These are phyloP conservation scores for Colletotrichum sp. DNA, from an alignment of 2,329 filamentous ascomycete species.

Conservation along the genomic window DNA sequence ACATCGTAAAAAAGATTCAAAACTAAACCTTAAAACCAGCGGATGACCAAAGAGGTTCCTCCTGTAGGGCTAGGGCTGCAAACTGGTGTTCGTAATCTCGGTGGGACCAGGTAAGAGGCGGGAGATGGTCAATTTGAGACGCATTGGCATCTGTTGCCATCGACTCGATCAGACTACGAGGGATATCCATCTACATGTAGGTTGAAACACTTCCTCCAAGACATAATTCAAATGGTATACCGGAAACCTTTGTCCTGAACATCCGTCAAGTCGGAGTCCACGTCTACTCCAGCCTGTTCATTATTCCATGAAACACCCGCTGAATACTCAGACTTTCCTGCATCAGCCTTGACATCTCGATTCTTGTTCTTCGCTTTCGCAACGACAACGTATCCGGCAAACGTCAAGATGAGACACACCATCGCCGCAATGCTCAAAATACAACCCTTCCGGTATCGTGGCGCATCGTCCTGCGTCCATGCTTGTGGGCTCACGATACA, in stretches of 20 bases:
- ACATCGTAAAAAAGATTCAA: neutral
- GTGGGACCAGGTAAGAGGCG: neutral
- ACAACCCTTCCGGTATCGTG: slow-evolving; percentile 24
- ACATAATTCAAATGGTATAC: slow-evolving; percentile 15
- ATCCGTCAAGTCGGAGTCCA: slow-evolving; percentile 26
- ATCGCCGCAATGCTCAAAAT: slow-evolving; percentile 24
- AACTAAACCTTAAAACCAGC: neutral
- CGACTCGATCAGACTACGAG: neutral
- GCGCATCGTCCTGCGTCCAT: slow-evolving; percentile 26
- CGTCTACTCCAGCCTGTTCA: neutral
- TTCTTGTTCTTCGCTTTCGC: neutral
- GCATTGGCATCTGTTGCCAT: neutral
- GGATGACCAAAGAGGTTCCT: neutral
- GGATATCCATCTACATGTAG: neutral
- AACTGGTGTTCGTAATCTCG: neutral
- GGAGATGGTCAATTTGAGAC: neutral
- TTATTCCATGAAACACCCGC: neutral
- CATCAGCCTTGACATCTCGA: neutral
- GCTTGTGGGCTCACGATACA: slow-evolving; percentile 27
- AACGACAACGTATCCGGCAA: neutral
- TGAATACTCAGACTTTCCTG: neutral
- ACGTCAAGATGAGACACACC: slow-evolving; percentile 7
- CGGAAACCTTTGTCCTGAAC: slow-evolving; percentile 26
- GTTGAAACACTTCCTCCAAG: accelerated
- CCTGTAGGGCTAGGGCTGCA: neutral